Percentiles rank a stretch among this genome's conserved stretches.
These are phyloP conservation scores for Phyllosticta citriasiana DNA, from an alignment of 2,329 filamentous ascomycete genomes.

Conservation along the genomic window DNA sequence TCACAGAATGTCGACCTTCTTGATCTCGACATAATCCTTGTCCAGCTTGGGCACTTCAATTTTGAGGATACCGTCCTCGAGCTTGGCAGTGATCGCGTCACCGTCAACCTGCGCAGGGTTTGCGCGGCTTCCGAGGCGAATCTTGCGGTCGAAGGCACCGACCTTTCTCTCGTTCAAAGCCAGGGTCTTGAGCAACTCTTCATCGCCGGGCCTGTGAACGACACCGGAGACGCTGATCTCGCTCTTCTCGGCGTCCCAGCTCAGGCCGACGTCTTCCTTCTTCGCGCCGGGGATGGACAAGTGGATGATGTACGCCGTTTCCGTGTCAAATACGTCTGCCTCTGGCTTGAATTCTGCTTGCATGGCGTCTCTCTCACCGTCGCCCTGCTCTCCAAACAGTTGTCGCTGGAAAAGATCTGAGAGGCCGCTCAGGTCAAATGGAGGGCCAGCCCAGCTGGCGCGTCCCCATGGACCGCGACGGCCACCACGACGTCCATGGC, in stretches of 20 bases:
- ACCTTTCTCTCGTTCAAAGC: constrained; percentile 57
- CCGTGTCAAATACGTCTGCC: constrained; percentile 66
- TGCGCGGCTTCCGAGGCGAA: constrained; percentile 48
- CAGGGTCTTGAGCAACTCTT: constrained; percentile 57
- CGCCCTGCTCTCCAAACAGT: constrained; percentile 25
- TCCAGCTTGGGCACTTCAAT: constrained; percentile 69
- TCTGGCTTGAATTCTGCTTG: constrained; percentile 48
- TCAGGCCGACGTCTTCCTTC: constrained; percentile 67
- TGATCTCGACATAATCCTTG: constrained; percentile 50
- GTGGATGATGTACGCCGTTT: constrained; percentile 54
- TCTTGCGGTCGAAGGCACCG: constrained; percentile 62
- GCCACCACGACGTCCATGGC: constrained; percentile 5
- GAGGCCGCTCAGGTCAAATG: constrained; percentile 20
- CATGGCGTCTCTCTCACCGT: constrained; percentile 14
- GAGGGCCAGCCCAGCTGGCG: constrained; percentile 16
- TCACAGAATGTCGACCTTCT: constrained; percentile 43
- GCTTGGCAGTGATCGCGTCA: constrained; percentile 59
- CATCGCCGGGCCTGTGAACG: constrained; percentile 58
- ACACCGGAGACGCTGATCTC: constrained; percentile 61
- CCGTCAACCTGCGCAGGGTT: constrained; percentile 55
- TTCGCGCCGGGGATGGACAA: constrained; percentile 65
- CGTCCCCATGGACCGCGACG: constrained; percentile 10
- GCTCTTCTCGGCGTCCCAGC: constrained; percentile 61
- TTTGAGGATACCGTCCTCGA: constrained; percentile 68
- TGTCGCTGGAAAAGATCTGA: constrained; percentile 17